Evolutionary conservation across 805 yeast genomes (phyloP).

Genomic region (Metschnikowia hibisci): DNA sequence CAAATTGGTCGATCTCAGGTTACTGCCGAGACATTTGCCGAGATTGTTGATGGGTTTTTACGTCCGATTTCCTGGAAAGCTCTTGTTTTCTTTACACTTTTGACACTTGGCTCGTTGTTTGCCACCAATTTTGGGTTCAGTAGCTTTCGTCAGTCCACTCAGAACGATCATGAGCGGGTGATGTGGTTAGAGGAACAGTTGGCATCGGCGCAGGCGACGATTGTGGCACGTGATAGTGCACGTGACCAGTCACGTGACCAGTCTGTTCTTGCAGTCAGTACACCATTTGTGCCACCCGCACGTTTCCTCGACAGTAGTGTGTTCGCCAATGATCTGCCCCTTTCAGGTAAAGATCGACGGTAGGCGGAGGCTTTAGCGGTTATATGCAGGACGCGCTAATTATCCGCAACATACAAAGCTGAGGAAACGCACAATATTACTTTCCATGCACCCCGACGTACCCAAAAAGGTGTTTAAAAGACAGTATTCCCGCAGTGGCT

Average conservation of each 20-base stretch:
- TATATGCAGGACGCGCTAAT: not conserved
- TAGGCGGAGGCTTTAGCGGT: not conserved
- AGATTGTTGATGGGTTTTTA: conserved; percentile 71
- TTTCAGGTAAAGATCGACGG: conserved; percentile 7
- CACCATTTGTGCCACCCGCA: conserved; percentile 8
- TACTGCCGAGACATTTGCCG: conserved; percentile 81
- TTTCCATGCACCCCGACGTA: conserved; percentile 2
- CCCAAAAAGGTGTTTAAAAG: conserved; percentile 10
- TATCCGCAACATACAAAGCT: not conserved
- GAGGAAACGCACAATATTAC: not conserved
- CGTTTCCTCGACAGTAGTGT: conserved; percentile 8
- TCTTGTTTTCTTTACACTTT: conserved; percentile 43
- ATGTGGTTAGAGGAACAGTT: conserved; percentile 3
- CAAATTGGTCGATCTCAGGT: conserved; percentile 62
- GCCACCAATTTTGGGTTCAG: conserved; percentile 38
- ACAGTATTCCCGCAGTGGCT: conserved; percentile 19
- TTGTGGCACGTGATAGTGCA: not conserved
- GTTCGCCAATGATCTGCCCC: conserved; percentile 9
- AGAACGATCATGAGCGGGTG: conserved; percentile 3
- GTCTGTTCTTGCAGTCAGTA: conserved; percentile 2
- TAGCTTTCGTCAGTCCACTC: conserved; percentile 7
- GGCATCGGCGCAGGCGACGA: not conserved
- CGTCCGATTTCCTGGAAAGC: conserved; percentile 70
- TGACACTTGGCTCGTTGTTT: conserved; percentile 50
- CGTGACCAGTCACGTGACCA: not conserved